Evolutionary conservation across 441 rosid species (phyloP).

Genomic region (Jatropha podagrica): DNA sequence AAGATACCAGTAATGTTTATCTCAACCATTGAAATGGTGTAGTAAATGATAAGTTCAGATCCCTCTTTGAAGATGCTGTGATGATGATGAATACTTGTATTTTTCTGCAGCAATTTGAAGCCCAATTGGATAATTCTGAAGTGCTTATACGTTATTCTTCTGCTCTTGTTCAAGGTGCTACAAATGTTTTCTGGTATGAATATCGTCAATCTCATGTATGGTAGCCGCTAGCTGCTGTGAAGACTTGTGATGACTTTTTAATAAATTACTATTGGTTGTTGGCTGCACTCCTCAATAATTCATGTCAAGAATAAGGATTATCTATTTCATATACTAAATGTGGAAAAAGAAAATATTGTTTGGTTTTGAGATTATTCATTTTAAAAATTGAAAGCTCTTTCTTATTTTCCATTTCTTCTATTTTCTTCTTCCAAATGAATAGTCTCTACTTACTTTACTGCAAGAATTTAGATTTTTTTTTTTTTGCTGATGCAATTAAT

Average conservation of each 20-base stretch:
- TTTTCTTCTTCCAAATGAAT: background rate
- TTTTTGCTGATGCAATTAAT: background rate
- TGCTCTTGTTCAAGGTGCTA: conserved; percentile 97
- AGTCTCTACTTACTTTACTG: background rate
- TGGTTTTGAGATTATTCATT: background rate
- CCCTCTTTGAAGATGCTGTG: background rate
- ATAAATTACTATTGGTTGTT: conserved; percentile 4
- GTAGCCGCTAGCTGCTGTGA: background rate
- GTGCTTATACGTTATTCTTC: conserved; percentile 88
- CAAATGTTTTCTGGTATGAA: conserved; percentile 93
- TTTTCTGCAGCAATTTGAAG: conserved; percentile 80
- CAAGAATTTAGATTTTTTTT: background rate
- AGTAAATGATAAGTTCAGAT: background rate
- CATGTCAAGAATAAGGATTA: background rate
- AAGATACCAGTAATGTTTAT: background rate
- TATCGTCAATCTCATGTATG: conserved; percentile 15
- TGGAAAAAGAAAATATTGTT: background rate
- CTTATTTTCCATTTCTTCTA: background rate
- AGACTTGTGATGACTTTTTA: background rate
- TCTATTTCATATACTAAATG: background rate
- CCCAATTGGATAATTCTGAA: conserved; percentile 63
- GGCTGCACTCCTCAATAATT: background rate
- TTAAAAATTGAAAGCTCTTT: background rate
- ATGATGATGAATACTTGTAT: conserved; percentile 13
- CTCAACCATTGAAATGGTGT: background rate